Base-by-base conservation (phyloP, 2,329 filamentous ascomycete genomes). In the Calonectria fujianensis region DNA sequence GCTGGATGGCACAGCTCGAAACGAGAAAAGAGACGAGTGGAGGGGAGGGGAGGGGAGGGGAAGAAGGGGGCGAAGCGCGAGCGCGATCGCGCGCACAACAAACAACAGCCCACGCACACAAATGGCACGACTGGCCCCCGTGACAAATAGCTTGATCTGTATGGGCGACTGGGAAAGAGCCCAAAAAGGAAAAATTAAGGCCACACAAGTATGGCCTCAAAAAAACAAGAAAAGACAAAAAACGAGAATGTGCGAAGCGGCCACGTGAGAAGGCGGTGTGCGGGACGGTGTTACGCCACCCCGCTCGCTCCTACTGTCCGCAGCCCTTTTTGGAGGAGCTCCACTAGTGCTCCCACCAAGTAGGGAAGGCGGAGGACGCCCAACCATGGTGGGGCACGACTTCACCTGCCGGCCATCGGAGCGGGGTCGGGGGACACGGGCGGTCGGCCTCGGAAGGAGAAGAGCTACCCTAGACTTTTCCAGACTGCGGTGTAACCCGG, bases 391-490 rank as follows among this genome's bases (percentile, higher is more conserved):
- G 68, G 71, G 63, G 72, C 51, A 37, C 20, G 31, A 45, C 69
- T 73, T 75, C 24, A 24, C 74, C 71, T 65, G 63, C 78, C 78
- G 78, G 78, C 75, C 72, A 74, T 80, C 78, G 78, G 78, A 77
- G 78, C 70, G 78, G 74, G 70, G 68, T 37, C 59, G 73, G 74
- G 69, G 51, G 37, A 31, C 61, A 24, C 50, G 57, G 57, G 24
- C 54, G 48, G 29, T 69, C 57, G 71, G 65, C 65, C 39, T 65
- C 50, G 66, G 71, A 59, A 31, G 66, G 59, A 59, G 51, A 32
- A 31, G 20, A 16, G 27, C 50, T 50, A 59, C 71, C 37, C 37
- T 67, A 67, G 9, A 59, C 57, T 41, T 63, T 24, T 13, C 9
- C 32, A 27, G 35, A 20, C 51, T 59, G 37, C 32, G 32, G 41